Base-by-base conservation (phyloP, 179 eudicot species). In the Patellifolia procumbens region DNA sequence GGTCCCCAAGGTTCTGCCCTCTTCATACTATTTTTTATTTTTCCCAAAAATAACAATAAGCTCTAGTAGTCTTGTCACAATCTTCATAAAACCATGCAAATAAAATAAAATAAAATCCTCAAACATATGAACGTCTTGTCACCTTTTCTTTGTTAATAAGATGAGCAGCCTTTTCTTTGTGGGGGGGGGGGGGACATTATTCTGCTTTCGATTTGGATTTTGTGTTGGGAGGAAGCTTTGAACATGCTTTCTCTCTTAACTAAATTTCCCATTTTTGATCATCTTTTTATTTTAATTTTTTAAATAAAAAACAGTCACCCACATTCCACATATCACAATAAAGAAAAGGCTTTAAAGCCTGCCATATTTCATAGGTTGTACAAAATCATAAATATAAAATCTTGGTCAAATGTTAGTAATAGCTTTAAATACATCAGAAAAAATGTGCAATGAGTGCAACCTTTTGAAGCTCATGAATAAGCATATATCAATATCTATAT, bases 51-150 rank as follows among this genome's bases (percentile, higher is more conserved):
- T 22, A 68, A 53, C 35, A 22, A 66, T 13, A 66, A n/a, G n/a
- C 49, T 80, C 35, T 65, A 80, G 72, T 70, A 76, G 49, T 69
- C 37, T 72, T 77, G 87, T 88, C 89, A 78, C 83, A 81, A 64
- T 85, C 80, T 81, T 51, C 73, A 59, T 79, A 82, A 81, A 68
- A 76, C 77, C 87, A 88, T 88, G 92, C 87, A 87, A 77, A 81
- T 74, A 58, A 79, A 73, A 73, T 11, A 9, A 29, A 16, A 1
- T 65, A 43, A 29, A 16, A 56, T 68, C 71, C 34, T 74, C 72
- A 42, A 73, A 72, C 65, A 67, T 26, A 67, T 67, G 77, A 72
- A 79, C 64, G 85, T 74, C 49, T 66, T 82, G 81, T 85, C 84
- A 83, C 67, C 73, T 77, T 89, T 58, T 15, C 26, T 45, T 60